Percentiles rank a stretch among this genome's conserved stretches.
Conservation (phyloP, 1,139 yeast species). For the Casaregolazyma lundiana region DNA sequence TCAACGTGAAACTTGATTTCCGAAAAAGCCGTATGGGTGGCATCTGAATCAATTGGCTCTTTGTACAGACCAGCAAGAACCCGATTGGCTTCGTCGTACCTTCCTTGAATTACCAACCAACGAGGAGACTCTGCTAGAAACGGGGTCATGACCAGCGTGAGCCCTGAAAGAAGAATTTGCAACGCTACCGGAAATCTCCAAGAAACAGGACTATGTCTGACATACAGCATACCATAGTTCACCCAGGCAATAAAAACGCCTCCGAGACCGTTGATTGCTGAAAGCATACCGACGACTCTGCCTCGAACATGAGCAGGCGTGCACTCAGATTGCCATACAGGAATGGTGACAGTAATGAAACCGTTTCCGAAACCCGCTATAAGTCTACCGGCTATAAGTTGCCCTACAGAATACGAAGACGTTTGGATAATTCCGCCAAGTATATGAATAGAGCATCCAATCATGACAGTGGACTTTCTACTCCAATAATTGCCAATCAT, state of each 20-base stretch:
- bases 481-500: constrained; percentile 12
- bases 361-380: constrained; percentile 43
- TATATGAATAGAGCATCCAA: constrained; percentile 13
- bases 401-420: constrained; percentile 66
- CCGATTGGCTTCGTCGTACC: constrained; percentile 13
- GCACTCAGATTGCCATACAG: constrained; percentile 19
- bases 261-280: constrained; percentile 13
- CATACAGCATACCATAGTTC: constrained; percentile 14
- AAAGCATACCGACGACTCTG: constrained; percentile 11
- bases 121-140: constrained; percentile 60
- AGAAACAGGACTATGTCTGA: constrained; percentile 12
- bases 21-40: constrained; percentile 7
- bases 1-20: constrained; percentile 13
- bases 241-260: constrained; percentile 15
- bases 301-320: constrained; percentile 21
- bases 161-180: constrained; percentile 9
- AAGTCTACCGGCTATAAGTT: constrained; percentile 54
- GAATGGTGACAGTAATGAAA: constrained; percentile 17
- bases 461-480: constrained; percentile 6
- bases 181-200: constrained; percentile 38
- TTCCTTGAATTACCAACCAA: constrained; percentile 14
- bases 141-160: constrained; percentile 22
- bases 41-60: constrained; percentile 8
- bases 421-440: constrained; percentile 49
- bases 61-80: constrained; percentile 2